These are phyloP conservation scores for Neobulgaria alba DNA, from an alignment of 2,329 filamentous ascomycete genomes.

Conservation along the genomic window DNA sequence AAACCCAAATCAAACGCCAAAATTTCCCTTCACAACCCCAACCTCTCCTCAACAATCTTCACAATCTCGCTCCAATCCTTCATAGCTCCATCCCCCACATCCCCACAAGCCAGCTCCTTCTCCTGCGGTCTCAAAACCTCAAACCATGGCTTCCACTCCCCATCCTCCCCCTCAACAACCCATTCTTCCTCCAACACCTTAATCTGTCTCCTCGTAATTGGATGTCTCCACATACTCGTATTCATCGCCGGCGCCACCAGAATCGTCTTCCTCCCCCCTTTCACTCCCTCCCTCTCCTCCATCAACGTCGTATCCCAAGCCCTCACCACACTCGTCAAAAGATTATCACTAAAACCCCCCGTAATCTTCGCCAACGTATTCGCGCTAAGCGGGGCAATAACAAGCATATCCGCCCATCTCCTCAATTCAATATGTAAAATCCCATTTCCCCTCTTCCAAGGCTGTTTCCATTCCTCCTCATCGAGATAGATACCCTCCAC, in stretches of 20 bases:
- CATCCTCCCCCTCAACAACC: conserved; percentile 58
- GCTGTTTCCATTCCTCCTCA: conserved; percentile 72
- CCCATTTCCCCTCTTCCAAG: conserved; percentile 68
- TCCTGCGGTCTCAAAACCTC: conserved; percentile 64
- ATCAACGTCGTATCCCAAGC: conserved; percentile 67
- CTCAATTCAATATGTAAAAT: conserved; percentile 90
- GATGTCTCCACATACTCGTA: conserved; percentile 85
- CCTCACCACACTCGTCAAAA: conserved; percentile 65
- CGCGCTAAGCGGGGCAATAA: conserved; percentile 74
- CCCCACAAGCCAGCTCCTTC: conserved; percentile 77
- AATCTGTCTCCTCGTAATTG: conserved; percentile 67
- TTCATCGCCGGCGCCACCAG: conserved; percentile 81
- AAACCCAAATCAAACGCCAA: no score
- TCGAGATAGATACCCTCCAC: conserved; percentile 79
- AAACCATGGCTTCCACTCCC: conserved; percentile 71
- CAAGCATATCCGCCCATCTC: conserved; percentile 70
- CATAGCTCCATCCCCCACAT: conserved; percentile 78
- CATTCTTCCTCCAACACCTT: conserved; percentile 64
- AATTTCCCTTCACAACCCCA: conserved; percentile 18
- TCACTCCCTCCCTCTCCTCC: conserved; percentile 7
- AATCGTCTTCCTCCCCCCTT: conserved; percentile 37
- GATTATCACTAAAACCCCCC: conserved; percentile 66
- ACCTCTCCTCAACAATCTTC: conserved; percentile 45
- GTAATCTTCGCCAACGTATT: conserved; percentile 82
- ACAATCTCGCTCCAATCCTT: conserved; percentile 72